These are phyloP conservation scores for Xylariaceae sp. DNA, from an alignment of 2,329 filamentous ascomycete species.

Conservation along the genomic window DNA sequence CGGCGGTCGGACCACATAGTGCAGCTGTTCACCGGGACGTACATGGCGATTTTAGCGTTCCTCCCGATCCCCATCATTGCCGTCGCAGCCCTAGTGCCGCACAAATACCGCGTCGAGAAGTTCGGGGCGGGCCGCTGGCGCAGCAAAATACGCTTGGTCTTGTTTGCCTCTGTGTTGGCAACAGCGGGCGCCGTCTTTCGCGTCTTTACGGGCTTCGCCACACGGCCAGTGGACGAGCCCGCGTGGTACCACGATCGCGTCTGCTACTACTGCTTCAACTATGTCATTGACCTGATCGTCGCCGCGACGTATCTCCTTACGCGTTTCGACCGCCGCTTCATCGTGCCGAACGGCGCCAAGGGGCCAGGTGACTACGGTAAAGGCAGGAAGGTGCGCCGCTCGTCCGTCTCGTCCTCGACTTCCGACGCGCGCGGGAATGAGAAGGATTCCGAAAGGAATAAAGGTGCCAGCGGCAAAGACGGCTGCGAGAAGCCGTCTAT, in stretches of 20 bases:
- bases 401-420: slow-evolving; percentile 1
- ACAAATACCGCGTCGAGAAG: slow-evolving; percentile 45
- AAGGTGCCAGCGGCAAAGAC: not conserved
- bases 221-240: slow-evolving; percentile 48
- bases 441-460: slow-evolving; percentile 8
- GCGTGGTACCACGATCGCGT: slow-evolving; percentile 68
- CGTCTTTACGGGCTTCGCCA: slow-evolving; percentile 53
- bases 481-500: slow-evolving; percentile 3
- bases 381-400: slow-evolving; percentile 5
- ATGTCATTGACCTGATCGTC: slow-evolving; percentile 66
- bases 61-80: slow-evolving; percentile 48
- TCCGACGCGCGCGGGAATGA: slow-evolving; percentile 1
- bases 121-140: slow-evolving; percentile 65
- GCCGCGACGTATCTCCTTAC: slow-evolving; percentile 62
- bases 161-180: slow-evolving; percentile 56
- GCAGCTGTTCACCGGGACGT: slow-evolving; percentile 58
- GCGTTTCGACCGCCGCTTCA: slow-evolving; percentile 71
- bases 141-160: slow-evolving; percentile 62
- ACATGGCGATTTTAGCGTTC: slow-evolving; percentile 59
- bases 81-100: slow-evolving; percentile 44
- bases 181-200: slow-evolving; percentile 68
- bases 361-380: slow-evolving; percentile 49
- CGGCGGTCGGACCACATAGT: slow-evolving; percentile 55
- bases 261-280: slow-evolving; percentile 78
- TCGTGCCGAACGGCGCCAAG: slow-evolving; percentile 66